Conservation (phyloP, 2,329 filamentous ascomycete genomes). For the Tolypocladium guangdongense region DNA sequence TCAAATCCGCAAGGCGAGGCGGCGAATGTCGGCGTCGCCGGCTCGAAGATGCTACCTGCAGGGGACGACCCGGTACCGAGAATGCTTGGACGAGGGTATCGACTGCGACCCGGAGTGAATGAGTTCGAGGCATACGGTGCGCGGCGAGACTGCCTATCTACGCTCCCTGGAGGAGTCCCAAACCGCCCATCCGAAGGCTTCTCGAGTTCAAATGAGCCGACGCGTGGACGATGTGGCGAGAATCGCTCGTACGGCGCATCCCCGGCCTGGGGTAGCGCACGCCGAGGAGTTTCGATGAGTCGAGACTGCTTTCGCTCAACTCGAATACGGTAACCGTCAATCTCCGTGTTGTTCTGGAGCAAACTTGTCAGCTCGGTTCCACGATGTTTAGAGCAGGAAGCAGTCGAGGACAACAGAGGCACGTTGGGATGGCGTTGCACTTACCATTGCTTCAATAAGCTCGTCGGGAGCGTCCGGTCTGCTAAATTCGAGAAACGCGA, state of each 20-base stretch:
- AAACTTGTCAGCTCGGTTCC: slow-evolving; percentile 5
- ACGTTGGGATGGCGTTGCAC: slow-evolving; percentile 5
- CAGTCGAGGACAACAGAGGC: not conserved
- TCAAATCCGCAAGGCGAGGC: not conserved
- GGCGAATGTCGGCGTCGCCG: not conserved
- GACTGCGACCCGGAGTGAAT: slow-evolving; percentile 3
- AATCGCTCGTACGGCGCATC: not conserved
- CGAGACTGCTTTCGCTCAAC: slow-evolving; percentile 26
- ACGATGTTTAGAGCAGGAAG: not conserved
- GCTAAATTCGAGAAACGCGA: slow-evolving; percentile 29
- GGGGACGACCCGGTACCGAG: slow-evolving; percentile 3
- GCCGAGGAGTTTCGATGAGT: slow-evolving; percentile 9
- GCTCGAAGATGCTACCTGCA: slow-evolving; percentile 1
- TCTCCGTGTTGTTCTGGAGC: slow-evolving; percentile 18
- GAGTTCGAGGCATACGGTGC: slow-evolving; percentile 3
- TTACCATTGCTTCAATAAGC: slow-evolving; percentile 25
- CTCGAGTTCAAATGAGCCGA: slow-evolving; percentile 3
- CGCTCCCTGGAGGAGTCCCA: not conserved
- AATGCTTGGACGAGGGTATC: slow-evolving; percentile 4
- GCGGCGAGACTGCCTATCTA: not conserved
- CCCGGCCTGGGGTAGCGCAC: not conserved
- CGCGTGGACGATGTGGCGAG: not conserved
- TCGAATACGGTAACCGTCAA: slow-evolving; percentile 22
- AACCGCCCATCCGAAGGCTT: not conserved
- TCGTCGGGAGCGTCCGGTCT: slow-evolving; percentile 24